Evolutionary conservation across 1,284 basidiomycete species (phyloP), one percentile per base, ranked within the genome.

Genomic region (Malassezia yamatoensis): DNA sequence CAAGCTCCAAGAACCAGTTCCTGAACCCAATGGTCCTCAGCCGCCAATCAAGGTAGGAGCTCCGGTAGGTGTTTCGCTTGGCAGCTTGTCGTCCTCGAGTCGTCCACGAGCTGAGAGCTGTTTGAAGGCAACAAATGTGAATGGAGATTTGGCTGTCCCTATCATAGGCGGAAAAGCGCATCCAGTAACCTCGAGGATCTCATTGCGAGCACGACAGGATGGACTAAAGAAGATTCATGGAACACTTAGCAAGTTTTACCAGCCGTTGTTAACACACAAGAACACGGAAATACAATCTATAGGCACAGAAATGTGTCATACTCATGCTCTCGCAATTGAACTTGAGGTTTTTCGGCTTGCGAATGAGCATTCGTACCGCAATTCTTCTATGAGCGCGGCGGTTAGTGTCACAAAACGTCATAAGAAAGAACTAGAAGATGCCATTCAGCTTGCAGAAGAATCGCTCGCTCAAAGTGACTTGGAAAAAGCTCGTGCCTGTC

Each of bases 211-310:
- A 18, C 61, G 67, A 1, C 65, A 68, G 18, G 55, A 52, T 39
- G 63, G 58, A 34, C 44, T 68, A 5, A 58, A 67, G 43, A 60
- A 63, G 20, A 54, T 68, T 49, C 58, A 61, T 53, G 52, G 59
- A 20, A 55, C 50, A 16, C 60, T 64, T 18, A 24, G 56, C 29
- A 41, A 42, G 16, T 56, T 61, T 6, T 68, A 68, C 49, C 55
- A 61, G 41, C 63, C 63, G 2, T 42, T 68, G 9, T 15, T 65
- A 7, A 45, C 59, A n/a, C 65, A 61, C 41, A 1, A 49, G 1
- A 40, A 65, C 15, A 51, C 62, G 0, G 33, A 45, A 3, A 54
- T 67, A 1, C 62, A 55, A 11, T 43, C 24, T 5, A 52, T 58
- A 9, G 67, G 60, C 13, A 45, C 53, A 20, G 48, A 62, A 16